Evolutionary conservation across 2,329 filamentous ascomycete species (phyloP), one percentile per base, ranked within the genome.

Genomic region (Penicillium digitatum): DNA sequence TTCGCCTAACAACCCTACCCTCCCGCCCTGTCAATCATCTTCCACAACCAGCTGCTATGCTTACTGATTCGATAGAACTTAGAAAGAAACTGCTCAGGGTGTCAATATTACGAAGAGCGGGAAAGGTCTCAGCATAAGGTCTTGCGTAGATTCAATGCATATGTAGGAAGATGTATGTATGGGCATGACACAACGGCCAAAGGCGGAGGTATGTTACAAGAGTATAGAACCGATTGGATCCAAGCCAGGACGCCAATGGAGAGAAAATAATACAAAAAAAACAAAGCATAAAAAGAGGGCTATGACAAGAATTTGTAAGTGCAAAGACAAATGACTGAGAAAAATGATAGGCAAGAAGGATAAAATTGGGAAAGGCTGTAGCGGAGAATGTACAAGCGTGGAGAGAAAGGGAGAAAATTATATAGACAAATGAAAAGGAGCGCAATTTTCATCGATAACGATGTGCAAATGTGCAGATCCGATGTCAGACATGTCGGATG

Each of bases 191-290:
- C 48, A 44, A 50, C 52, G 16, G 52, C 61, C 62, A 46, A 56
- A 53, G 54, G 45, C 57, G 42, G 48, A 38, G 57, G 59, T 72
- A 71, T 69, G 71, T 70, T 72, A 72, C 69, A 71, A 66, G 27
- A 59, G 55, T 57, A 59, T 58, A 62, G 52, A 60, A 57, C 52
- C 46, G 47, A 64, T 61, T 55, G 62, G 59, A 58, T 53, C 50
- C 62, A 62, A 57, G 62, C 62, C 62, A 65, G 66, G 26, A 48
- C 6, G 9, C 61, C 58, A 46, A 58, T 39, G 50, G 45, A 48
- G 61, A 52, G 59, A 56, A 60, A 60, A 59, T 61, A 44, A 54
- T 53, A 72, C 57, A 47, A 57, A 58, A 60, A 55, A 55, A 40
- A 16, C 8, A 27, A 32, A 39, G 42, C 27, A 50, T 38, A 44